Percentiles rank a stretch among this genome's conserved stretches.
phyloP scores from a whole-genome alignment of 768 basidiomycete species.

The Royoungia palumana region DNA sequence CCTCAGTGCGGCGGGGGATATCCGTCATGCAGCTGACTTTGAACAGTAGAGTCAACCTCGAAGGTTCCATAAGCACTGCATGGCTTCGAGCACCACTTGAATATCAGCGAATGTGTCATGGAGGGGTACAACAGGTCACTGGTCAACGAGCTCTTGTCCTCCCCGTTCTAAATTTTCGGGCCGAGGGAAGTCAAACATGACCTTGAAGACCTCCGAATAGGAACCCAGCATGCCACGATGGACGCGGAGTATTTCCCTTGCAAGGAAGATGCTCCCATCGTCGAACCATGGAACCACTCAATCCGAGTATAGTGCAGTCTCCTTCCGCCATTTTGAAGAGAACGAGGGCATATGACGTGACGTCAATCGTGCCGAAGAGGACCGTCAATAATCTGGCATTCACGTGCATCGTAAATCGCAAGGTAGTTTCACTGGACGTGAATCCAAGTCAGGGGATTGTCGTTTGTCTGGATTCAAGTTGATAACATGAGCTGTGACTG shows the following conservation, averaged over 20 bases:
- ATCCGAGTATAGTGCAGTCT: too few species aligned
- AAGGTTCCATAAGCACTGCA: too few species aligned
- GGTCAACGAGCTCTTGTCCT: slow-evolving; percentile 11
- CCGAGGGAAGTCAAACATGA: slow-evolving; percentile 17
- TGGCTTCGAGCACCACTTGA: slow-evolving; percentile 13
- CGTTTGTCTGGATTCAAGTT: too few species aligned
- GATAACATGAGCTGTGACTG: too few species aligned
- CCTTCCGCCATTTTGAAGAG: too few species aligned
- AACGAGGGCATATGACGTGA: too few species aligned
- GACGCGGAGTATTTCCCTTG: slow-evolving; percentile 27
- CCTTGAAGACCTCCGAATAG: slow-evolving; percentile 31
- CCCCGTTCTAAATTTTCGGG: background rate
- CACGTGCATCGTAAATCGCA: too few species aligned
- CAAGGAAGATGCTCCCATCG: slow-evolving; percentile 32
- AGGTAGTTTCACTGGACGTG: too few species aligned
- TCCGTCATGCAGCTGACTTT: background rate
- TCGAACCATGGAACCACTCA: background rate
- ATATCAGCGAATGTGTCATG: slow-evolving; percentile 13
- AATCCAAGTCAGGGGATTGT: too few species aligned
- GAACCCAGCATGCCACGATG: slow-evolving; percentile 26
- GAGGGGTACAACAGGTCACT: slow-evolving; percentile 20
- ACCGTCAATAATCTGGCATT: too few species aligned
- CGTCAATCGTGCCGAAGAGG: too few species aligned
- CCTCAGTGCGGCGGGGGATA: slow-evolving; percentile 11
- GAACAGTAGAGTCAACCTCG: background rate